A percentile compares a stretch with the other conserved stretches of the same genome.
Evolutionary conservation across 2,329 filamentous ascomycete genomes (phyloP).

Genomic region (Colletotrichum spaethianum): DNA sequence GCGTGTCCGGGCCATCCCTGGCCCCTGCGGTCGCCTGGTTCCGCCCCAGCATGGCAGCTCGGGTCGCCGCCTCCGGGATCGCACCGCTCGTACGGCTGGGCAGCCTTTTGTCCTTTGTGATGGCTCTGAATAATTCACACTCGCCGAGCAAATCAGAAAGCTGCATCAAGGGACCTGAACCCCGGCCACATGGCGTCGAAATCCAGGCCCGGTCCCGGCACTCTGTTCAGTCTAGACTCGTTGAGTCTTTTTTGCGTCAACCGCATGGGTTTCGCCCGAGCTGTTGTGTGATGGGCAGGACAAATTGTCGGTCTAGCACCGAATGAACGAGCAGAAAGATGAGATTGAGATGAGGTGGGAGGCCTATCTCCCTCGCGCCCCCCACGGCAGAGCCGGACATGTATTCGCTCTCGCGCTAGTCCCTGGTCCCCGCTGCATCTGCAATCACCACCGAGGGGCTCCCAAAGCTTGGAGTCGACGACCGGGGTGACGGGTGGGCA

Average conservation of each 20-base stretch:
- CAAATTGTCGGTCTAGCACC: conserved; percentile 34
- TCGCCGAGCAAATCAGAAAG: conserved; percentile 38
- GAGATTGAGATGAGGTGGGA: conserved; percentile 25
- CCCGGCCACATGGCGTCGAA: conserved; percentile 19
- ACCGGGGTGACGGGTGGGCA: conserved; percentile 16
- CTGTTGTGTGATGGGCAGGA: conserved; percentile 32
- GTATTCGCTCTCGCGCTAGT: conserved; percentile 34
- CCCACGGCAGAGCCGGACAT: conserved; percentile 38
- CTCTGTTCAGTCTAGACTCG: conserved; percentile 34
- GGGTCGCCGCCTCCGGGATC: conserved; percentile 40
- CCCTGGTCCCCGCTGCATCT: conserved; percentile 24
- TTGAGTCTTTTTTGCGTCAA: conserved; percentile 41
- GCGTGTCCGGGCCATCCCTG: conserved; percentile 16
- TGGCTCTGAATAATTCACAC: conserved; percentile 31
- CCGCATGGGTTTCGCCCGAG: conserved; percentile 36
- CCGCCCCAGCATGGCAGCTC: conserved; percentile 16
- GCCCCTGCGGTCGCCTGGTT: conserved; percentile 11
- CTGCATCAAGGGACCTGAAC: conserved; percentile 26
- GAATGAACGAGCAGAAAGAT: conserved; percentile 28
- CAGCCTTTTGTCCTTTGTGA: conserved; percentile 34
- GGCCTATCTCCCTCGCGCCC: conserved; percentile 24
- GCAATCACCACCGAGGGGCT: conserved; percentile 22
- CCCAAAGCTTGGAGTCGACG: conserved; percentile 22
- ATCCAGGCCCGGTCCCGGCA: conserved; percentile 40
- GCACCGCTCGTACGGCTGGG: conserved; percentile 31